These are phyloP conservation scores for Tulasnella calospora DNA, from an alignment of 768 basidiomycete genomes.

Conservation along the genomic window DNA sequence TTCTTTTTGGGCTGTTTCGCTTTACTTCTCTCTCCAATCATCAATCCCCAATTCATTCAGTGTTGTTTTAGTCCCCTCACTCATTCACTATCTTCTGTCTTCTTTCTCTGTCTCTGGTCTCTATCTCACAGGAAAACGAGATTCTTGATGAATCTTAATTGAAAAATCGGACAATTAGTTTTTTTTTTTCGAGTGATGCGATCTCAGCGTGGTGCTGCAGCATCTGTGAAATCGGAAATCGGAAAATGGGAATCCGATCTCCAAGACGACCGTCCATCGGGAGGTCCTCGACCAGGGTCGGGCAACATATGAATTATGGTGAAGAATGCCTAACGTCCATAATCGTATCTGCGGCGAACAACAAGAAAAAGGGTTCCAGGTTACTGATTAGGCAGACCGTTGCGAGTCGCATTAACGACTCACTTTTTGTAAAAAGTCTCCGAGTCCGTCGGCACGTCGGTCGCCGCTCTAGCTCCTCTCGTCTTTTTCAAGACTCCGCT, in stretches of 20 bases:
- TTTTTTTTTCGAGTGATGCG: background rate
- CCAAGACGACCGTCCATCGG: background rate
- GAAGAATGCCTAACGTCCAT: constrained; percentile 34
- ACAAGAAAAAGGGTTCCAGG: background rate
- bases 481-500: constrained; percentile 48
- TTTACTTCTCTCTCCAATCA: background rate
- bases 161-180: background rate
- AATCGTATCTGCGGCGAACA: constrained; percentile 45
- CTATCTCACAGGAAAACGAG: background rate
- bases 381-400: no score
- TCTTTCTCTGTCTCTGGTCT: background rate
- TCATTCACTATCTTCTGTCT: background rate
- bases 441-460: constrained; percentile 65
- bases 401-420: constrained; percentile 32
- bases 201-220: background rate
- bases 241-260: background rate
- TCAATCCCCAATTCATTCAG: background rate
- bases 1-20: background rate
- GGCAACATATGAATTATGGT: background rate
- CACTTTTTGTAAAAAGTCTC: constrained; percentile 85
- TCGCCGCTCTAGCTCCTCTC: constrained; percentile 49
- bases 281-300: background rate
- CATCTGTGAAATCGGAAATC: no score
- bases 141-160: background rate
- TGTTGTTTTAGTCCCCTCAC: background rate